Base-by-base conservation (phyloP, 208 protist species). In the Balamuthia mandrillaris region DNA sequence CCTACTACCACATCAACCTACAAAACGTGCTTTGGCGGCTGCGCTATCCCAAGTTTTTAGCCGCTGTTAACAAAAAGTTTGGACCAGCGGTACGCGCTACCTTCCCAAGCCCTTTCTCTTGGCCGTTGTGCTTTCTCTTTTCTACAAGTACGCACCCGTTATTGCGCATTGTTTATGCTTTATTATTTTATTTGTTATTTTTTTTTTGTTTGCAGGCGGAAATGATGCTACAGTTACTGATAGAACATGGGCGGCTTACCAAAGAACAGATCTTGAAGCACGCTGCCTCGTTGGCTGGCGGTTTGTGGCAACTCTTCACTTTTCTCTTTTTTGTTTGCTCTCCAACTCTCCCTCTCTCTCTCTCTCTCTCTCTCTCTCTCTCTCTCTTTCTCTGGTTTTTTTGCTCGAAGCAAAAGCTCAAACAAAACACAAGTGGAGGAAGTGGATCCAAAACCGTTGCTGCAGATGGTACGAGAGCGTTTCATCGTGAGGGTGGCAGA, bases 401-500 rank as follows among this genome's bases (percentile, higher is more conserved):
- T 5, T 27, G 24, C 31, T 60, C 7, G 52, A 21, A n/a, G 7
- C 21, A 6, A n/a, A n/a, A n/a, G n/a, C n/a, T n/a, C n/a, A n/a
- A n/a, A n/a, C n/a, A n/a, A 9, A 37, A 66, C 31, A 35, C 21
- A 44, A 10, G 42, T 35, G 60, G 42, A 18, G 21, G 21, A 29
- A 35, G 58, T 65, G 33, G 24, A 51, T 27, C 51, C 10, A 7
- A 74, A 35, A 29, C 68, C 51, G 47, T 54, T 54, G 47, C 14
- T 54, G n/a, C n/a, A n/a, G 21, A 54, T 54, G 16, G 16, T 54
- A 24, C 14, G 47, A 21, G 21, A 21, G 27, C 68, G 68, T 27
- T 79, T 79, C 27, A 49, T 79, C 16, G 47, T 79, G 29, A 42
- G 70, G 47, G 70, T 79, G 44, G 47, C 70, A 18, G 70, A 79